Evolutionary conservation across 441 rosid genomes (phyloP), one percentile per base, ranked within the genome.

Genomic region (Euphorbia schlechtendalii): DNA sequence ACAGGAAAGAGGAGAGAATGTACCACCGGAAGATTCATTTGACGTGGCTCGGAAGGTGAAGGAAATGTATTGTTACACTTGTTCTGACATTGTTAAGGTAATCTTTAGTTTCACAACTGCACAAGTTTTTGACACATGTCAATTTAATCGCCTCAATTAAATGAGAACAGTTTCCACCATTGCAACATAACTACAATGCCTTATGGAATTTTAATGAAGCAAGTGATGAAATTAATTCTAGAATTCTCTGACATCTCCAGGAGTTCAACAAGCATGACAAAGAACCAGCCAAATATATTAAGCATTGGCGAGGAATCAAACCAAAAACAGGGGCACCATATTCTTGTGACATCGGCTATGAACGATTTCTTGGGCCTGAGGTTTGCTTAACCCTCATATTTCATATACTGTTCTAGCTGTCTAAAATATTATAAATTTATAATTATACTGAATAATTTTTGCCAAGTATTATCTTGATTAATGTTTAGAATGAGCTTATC

Each of bases 271-370:
- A 94, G 80, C 96, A 91, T 73, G 98, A 94, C 83, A 94, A 89
- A 76, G 99, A 91, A 73, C 98, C 99, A 52, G 72, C 81, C 67
- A 94, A 87, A 83, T 91, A 78, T 76, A 81, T 91, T 57, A 94
- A 91, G 83, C 99, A 89, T 30, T 91, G 96, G 94, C 83, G 81
- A 78, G 98, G 99, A 56, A 85, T 86, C 59, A 94, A 92, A 82
- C 96, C 96, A 65, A 94, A 87, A 86, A 94, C 98, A 14, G 99
- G 96, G 75, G 98, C 96, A 34, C 99, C 99, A 40, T 94, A 87
- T 80, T 74, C 98, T 38, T 94, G 99, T 76, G 99, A 91, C 66
- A 73, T 91, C 64, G 98, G 99, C 76, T 94, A 91, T 69, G 99
- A 94, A 76, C 86, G 99, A 60, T 94, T 94, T 77, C 87, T 94